Percentiles rank a stretch among this genome's conserved stretches.
These are phyloP conservation scores for Fonsecaea erecta DNA, from an alignment of 2,329 filamentous ascomycete species.

Conservation along the genomic window DNA sequence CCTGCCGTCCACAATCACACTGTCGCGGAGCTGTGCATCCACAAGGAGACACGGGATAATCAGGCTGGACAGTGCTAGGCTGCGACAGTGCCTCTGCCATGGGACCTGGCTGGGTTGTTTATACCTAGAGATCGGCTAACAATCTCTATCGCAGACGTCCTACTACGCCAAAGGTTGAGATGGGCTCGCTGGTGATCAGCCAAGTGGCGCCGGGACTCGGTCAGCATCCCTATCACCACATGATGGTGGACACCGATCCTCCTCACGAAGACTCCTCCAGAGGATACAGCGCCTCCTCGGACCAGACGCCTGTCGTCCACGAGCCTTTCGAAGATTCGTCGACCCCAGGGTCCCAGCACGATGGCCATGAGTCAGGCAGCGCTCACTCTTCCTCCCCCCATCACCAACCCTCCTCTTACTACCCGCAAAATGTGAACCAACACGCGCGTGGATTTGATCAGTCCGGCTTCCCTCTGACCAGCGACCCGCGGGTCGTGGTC, in stretches of 20 bases:
- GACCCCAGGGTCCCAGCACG: constrained; percentile 24
- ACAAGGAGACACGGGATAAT: not conserved
- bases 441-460: constrained; percentile 38
- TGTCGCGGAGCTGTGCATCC: not conserved
- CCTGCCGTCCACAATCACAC: not conserved
- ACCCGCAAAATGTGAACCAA: constrained; percentile 31
- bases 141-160: constrained; percentile 29
- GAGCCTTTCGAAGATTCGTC: constrained; percentile 17
- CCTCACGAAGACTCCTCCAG: constrained; percentile 30
- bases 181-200: constrained; percentile 65
- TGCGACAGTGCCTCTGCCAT: not conserved
- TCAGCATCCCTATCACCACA: constrained; percentile 64
- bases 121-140: constrained; percentile 19
- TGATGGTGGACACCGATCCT: constrained; percentile 62
- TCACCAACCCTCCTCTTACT: constrained; percentile 21
- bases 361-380: constrained; percentile 18
- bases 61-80: constrained; percentile 15
- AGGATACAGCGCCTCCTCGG: constrained; percentile 26
- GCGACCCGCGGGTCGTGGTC: constrained; percentile 39
- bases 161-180: constrained; percentile 50
- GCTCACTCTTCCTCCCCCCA: constrained; percentile 20
- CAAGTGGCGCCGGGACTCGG: constrained; percentile 76
- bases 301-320: constrained; percentile 19
- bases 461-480: constrained; percentile 39
- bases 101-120: not conserved